phyloP scores from a whole-genome alignment of 306 rosid species.

The Trifolium fragiferum region DNA sequence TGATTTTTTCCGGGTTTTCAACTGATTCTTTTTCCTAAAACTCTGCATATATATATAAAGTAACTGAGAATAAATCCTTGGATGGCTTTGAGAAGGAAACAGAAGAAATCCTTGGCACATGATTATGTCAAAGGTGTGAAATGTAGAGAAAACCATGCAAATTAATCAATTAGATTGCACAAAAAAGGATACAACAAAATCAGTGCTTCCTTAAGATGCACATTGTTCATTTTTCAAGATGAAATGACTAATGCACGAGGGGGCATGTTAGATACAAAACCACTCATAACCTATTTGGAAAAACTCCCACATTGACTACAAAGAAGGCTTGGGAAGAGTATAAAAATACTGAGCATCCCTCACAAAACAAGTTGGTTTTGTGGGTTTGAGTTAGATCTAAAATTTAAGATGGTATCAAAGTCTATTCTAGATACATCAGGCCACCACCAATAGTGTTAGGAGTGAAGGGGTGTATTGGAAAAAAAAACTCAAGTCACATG shows the following conservation, averaged over 20 bases:
- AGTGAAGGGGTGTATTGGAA: background rate
- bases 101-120: constrained; percentile 28
- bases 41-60: constrained; percentile 53
- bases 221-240: background rate
- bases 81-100: constrained; percentile 18
- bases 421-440: background rate
- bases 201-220: constrained; percentile 6
- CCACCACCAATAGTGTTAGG: background rate
- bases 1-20: constrained; percentile 54
- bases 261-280: background rate
- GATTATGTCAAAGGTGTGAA: constrained; percentile 13
- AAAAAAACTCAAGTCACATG: background rate
- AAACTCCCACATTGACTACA: background rate
- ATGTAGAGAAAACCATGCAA: constrained; percentile 23
- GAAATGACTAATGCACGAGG: background rate
- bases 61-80: constrained; percentile 21
- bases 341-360: background rate
- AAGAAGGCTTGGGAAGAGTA: background rate
- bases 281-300: background rate
- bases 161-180: constrained; percentile 20
- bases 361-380: background rate
- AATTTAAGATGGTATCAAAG: no score
- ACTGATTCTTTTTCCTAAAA: constrained; percentile 50
- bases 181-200: constrained; percentile 21
- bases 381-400: background rate